Conservation (phyloP, 495 filamentous ascomycete species). For the Elasticomyces elasticus region DNA sequence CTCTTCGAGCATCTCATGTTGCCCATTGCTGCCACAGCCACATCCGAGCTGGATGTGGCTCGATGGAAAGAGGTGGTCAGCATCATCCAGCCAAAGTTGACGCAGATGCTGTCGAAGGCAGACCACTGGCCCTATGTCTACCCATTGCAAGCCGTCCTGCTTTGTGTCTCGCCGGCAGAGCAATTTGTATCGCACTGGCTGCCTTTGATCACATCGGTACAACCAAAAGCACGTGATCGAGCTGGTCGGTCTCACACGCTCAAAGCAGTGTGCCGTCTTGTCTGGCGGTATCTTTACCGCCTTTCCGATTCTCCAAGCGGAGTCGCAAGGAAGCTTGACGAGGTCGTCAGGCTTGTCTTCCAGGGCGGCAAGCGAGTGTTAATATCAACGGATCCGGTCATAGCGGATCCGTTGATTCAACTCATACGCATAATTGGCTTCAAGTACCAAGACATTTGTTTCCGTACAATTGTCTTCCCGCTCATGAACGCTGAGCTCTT, state of each 20-base stretch:
- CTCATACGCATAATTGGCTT: slow-evolving; percentile 91
- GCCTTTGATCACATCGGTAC: slow-evolving; percentile 62
- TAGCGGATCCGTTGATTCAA: slow-evolving; percentile 82
- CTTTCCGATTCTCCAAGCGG: slow-evolving; percentile 58
- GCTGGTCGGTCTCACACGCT: slow-evolving; percentile 68
- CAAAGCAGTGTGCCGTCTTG: slow-evolving; percentile 79
- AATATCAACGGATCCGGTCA: slow-evolving; percentile 65
- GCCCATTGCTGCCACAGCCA: slow-evolving; percentile 72
- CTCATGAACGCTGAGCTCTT: slow-evolving; percentile 88
- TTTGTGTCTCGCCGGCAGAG: slow-evolving; percentile 80
- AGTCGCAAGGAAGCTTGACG: slow-evolving; percentile 72
- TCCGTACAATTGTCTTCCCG: slow-evolving; percentile 84
- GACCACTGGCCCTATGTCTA: slow-evolving; percentile 83
- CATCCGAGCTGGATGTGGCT: slow-evolving; percentile 59
- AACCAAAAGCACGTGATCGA: slow-evolving; percentile 73
- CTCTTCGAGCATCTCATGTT: slow-evolving; percentile 77
- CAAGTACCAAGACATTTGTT: slow-evolving; percentile 86
- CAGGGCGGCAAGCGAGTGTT: slow-evolving; percentile 67
- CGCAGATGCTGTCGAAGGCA: slow-evolving; percentile 78
- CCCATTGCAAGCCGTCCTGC: slow-evolving; percentile 69
- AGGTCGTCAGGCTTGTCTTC: slow-evolving; percentile 71
- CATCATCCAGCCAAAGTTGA: slow-evolving; percentile 60
- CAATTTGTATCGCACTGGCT: slow-evolving; percentile 78
- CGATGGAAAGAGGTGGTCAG: slow-evolving; percentile 81
- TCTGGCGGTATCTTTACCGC: slow-evolving; percentile 93